Evolutionary conservation across 129 eudicot genomes (phyloP), one percentile per base, ranked within the genome.

Genomic region (Artemisia tridentata): DNA sequence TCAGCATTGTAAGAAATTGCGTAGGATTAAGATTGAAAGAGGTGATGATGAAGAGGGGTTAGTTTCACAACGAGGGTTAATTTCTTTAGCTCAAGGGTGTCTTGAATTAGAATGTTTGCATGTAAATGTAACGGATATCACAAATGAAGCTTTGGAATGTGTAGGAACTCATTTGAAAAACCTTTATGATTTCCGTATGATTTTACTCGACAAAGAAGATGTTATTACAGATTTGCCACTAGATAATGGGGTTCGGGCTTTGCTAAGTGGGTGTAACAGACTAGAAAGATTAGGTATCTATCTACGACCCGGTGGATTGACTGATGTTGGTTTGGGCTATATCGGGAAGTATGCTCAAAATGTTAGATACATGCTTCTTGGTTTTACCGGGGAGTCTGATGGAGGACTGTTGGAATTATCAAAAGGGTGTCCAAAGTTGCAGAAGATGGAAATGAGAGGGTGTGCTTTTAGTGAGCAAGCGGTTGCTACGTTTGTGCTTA

Each of bases 11-110:
- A 86, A 80, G 78, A 84, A 66, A 63, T 60, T 91, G 69, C 81
- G 75, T 72, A 55, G 96, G 73, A 91, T 91, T 48, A 81, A 93
- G 75, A 86, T 91, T 58, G 97, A 91, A 81, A 77, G 96, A 43
- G 96, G 96, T 5, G 96, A 74, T 0, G 97, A 88, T 46, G 95
- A 78, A 67, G 95, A 83, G 63, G 97, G 97, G 14, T 72, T 86
- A 2, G 93, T 91, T 46, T 80, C 97, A 5, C 97, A 91, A 14
- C 84, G 82, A 54, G 97, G 97, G 55, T 56, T 91, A 47, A 88
- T 82, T 70, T 80, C 84, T 57, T 23, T 91, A 20, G 87, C 96
- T 9, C 82, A 74, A 63, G 96, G 97, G 6, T 91, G 97, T 58
- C 79, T 46, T 0, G 82, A 86, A 46, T 78, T 91, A 10, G 96